These are phyloP conservation scores for Nitzschia palea DNA, from an alignment of 108 stramenopile genomes.

Conservation along the genomic window DNA sequence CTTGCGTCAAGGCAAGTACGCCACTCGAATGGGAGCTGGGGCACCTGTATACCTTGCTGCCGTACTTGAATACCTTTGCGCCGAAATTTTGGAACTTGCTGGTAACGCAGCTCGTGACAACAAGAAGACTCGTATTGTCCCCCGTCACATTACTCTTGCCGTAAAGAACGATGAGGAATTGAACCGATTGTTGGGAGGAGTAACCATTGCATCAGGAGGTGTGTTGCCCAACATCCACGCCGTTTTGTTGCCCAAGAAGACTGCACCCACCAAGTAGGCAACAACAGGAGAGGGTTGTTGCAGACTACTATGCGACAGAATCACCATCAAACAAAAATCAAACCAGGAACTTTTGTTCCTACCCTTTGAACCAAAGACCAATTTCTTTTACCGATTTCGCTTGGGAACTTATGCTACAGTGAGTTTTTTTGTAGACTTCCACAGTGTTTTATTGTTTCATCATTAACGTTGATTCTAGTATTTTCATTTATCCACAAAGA, in stretches of 20 bases:
- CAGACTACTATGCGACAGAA: too few species aligned
- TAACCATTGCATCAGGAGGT: slow-evolving; percentile 96
- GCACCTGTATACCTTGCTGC: slow-evolving; percentile 96
- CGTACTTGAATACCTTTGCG: slow-evolving; percentile 92
- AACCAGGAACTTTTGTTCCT: slow-evolving; percentile 26
- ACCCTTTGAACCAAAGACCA: slow-evolving; percentile 15
- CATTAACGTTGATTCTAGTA: too few species aligned
- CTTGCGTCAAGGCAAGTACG: slow-evolving; percentile 94
- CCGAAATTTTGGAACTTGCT: slow-evolving; percentile 94
- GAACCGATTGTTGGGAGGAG: slow-evolving; percentile 91
- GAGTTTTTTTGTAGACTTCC: too few species aligned
- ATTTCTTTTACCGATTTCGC: too few species aligned
- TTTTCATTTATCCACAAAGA: too few species aligned
- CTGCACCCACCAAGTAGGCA: too few species aligned
- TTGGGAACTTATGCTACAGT: too few species aligned
- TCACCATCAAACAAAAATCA: slow-evolving; percentile 10
- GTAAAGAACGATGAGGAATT: slow-evolving; percentile 95
- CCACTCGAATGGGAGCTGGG: slow-evolving; percentile 91
- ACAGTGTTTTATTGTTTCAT: too few species aligned
- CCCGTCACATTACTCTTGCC: slow-evolving; percentile 94
- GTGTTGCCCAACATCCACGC: slow-evolving; percentile 98
- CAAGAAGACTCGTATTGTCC: slow-evolving; percentile 94
- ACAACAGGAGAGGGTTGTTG: too few species aligned
- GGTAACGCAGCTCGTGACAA: slow-evolving; percentile 97
- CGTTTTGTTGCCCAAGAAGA: slow-evolving; percentile 92